These are phyloP conservation scores for Suillus fuscotomentosus DNA, from an alignment of 768 basidiomycete species.

Conservation along the genomic window DNA sequence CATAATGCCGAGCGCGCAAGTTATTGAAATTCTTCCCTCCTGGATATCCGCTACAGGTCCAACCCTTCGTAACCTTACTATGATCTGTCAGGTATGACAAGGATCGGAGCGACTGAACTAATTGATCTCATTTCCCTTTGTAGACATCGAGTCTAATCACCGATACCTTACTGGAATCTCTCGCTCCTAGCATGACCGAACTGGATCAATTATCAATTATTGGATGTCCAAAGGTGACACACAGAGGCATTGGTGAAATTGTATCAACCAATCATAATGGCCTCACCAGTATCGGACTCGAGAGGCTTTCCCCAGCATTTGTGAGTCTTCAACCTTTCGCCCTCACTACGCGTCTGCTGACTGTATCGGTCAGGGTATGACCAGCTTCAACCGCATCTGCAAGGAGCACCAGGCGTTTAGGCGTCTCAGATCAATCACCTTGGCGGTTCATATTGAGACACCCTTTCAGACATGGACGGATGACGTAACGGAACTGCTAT, in stretches of 20 bases:
- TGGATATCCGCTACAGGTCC: slow-evolving; percentile 50
- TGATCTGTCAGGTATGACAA: slow-evolving; percentile 65
- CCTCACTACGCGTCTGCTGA: slow-evolving; percentile 1
- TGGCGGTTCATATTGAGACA: slow-evolving; percentile 44
- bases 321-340: slow-evolving; percentile 38
- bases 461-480: slow-evolving; percentile 44
- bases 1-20: slow-evolving; percentile 68
- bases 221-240: slow-evolving; percentile 70
- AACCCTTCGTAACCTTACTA: slow-evolving; percentile 54
- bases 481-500: slow-evolving; percentile 42
- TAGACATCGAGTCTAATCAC: slow-evolving; percentile 60
- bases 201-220: slow-evolving; percentile 60
- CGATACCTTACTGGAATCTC: slow-evolving; percentile 47
- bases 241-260: slow-evolving; percentile 54
- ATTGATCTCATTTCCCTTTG: background rate
- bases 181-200: slow-evolving; percentile 48
- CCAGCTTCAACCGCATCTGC: slow-evolving; percentile 41
- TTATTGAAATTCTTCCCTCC: slow-evolving; percentile 45
- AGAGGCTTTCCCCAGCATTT: slow-evolving; percentile 60
- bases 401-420: slow-evolving; percentile 33
- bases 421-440: slow-evolving; percentile 54
- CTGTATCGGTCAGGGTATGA: slow-evolving; percentile 47
- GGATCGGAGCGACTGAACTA: background rate
- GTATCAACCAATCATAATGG: slow-evolving; percentile 44
- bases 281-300: slow-evolving; percentile 55